Conservation (phyloP, 2,329 filamentous ascomycete species). For the Chaetomiaceae sp. region DNA sequence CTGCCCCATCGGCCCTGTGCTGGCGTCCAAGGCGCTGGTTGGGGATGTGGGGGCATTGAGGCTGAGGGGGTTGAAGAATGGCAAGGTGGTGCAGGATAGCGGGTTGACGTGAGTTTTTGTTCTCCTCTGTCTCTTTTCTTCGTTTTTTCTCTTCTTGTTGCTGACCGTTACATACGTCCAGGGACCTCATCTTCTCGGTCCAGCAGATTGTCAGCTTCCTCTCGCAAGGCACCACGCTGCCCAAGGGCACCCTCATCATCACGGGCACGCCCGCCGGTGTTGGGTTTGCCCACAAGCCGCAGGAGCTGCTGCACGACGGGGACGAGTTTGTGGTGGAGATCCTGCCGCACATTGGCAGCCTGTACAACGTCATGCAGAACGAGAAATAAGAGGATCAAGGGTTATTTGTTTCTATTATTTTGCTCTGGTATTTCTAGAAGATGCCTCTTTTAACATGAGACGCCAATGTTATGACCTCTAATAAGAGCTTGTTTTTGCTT, state of each 20-base stretch:
- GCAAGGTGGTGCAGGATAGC: constrained; percentile 44
- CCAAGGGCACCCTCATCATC: constrained; percentile 38
- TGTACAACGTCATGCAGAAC: constrained; percentile 36
- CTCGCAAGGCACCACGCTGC: constrained; percentile 41
- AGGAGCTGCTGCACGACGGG: constrained; percentile 35
- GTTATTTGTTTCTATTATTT: not conserved
- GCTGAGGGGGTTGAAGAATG: constrained; percentile 45
- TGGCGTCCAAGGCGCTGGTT: constrained; percentile 42
- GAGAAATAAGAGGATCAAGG: constrained; percentile 27
- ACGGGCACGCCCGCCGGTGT: constrained; percentile 42
- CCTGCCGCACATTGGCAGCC: constrained; percentile 38
- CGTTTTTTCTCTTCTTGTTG: not conserved
- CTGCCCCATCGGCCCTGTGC: constrained; percentile 49
- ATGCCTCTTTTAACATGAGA: not conserved
- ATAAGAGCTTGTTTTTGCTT: no score
- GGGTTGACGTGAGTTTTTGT: constrained; percentile 25
- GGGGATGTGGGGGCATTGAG: constrained; percentile 38
- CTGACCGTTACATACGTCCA: no score
- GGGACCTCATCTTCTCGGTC: constrained; percentile 51
- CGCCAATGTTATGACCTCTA: not conserved
- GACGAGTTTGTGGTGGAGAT: constrained; percentile 43
- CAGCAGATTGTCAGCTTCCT: constrained; percentile 40
- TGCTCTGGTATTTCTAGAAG: not conserved
- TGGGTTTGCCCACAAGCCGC: constrained; percentile 35
- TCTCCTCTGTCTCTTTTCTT: constrained; percentile 19